Base-by-base conservation (phyloP, 345 rosid species). In the Pseudoturritis turrita region DNA sequence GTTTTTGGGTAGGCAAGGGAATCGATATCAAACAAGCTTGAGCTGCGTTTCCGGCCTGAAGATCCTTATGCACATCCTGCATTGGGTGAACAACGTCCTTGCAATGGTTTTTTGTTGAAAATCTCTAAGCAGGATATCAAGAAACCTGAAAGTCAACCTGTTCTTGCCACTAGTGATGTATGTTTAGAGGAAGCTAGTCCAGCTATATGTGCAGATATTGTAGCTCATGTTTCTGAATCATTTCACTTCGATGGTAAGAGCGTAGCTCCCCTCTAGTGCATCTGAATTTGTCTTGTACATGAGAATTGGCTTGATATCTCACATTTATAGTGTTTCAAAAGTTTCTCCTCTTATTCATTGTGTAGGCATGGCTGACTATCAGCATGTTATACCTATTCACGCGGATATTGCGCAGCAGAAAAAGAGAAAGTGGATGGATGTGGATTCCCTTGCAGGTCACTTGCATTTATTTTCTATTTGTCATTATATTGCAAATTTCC, bases 311-410 rank as follows among this genome's bases (percentile, higher is more conserved):
- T 37, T 65, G 25, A 14, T 65, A 39, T 49, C 29, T 58, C 22
- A 18, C 10, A 26, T 28, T 17, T 43, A 2, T 26, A 35, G 21
- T 31, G 14, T 33, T 62, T 10, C 37, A 31, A 26, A 5, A 18
- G 3, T 6, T 49, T 21, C 2, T 41, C 14, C 18, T 54, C 23
- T 28, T 44, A 6, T 26, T 59, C 21, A n/a, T 50, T 49, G 35
- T 76, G 7, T 70, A 94, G 98, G 99, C 69, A 91, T 91, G 98
- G 92, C 80, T 44, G 99, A 95, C 72, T 95, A 88, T 78, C 99
- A 95, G 78, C 99, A 95, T 85, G 97, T 95, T 66, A 81, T 95
- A 46, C 81, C 93, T 50, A 89, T 91, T 76, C 99, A 95, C 68
- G 96, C 98, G 8, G 86, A 91, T 52, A 81, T 75, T 59, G 91